Base-by-base conservation (phyloP, 805 yeast genomes). In the Ogataea trehalophila region DNA sequence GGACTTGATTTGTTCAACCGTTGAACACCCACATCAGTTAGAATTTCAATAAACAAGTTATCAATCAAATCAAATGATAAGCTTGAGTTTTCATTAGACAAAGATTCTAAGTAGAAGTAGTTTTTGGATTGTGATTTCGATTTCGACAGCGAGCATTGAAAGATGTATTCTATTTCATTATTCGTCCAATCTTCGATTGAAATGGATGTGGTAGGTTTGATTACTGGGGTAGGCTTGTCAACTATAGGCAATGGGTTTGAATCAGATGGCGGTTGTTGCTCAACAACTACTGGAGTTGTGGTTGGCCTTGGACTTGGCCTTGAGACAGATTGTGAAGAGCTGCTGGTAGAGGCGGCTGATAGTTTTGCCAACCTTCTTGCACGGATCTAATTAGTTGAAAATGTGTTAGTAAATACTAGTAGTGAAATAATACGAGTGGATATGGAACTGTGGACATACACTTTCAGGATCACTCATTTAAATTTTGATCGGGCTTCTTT, bases 281-380 rank as follows among this genome's bases (percentile, higher is more conserved):
- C 11, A 7, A 26, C n/a, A 37, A 6, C 41, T 13, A 8, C 16
- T 15, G 15, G 29, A n/a, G 46, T 34, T 39, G 41, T 11, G 2
- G 39, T 34, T 37, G 50, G 45, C 6, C 22, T 41, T 18, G 42
- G 20, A 22, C 22, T 18, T 35, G 49, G 37, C 26, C 33, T n/a
- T n/a, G 41, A 15, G 4, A 23, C 35, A 26, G 49, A 20, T 37
- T 37, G 17, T 11, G 46, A 5, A 9, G 44, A 15, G 26, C 31
- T 16, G 14, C 15, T 29, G 51, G 46, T 31, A 44, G 48, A 23
- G 48, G 43, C 22, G 38, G 60, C 58, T 31, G 59, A 56, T 47
- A 80, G 67, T 49, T 71, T 71, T 5, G 85, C 86, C 53, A 80
- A 65, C 40, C 86, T 52, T 51, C 68, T 70, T 9, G 73, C 74